A percentile compares a stretch with the other conserved stretches of the same genome.
These are phyloP conservation scores for Pythium insidiosum DNA, from an alignment of 352 stramenopile species.

Conservation along the genomic window DNA sequence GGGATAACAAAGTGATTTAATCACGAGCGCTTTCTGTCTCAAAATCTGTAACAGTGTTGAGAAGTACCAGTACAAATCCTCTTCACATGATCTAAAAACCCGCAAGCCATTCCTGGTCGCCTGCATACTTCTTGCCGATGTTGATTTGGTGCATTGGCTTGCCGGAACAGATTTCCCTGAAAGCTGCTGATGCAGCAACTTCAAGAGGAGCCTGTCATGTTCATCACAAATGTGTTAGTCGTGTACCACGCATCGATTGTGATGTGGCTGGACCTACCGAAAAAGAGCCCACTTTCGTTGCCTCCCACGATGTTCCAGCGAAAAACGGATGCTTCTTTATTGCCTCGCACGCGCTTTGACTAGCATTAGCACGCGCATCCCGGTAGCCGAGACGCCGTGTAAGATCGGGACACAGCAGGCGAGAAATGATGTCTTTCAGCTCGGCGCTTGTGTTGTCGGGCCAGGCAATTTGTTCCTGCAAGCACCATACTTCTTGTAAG, in stretches of 20 bases:
- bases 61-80: background rate
- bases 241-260: background rate
- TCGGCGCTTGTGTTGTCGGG: slow-evolving; percentile 55
- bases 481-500: background rate
- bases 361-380: slow-evolving; percentile 30
- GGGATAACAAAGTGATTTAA: background rate
- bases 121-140: slow-evolving; percentile 63
- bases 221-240: background rate
- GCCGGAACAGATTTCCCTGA: slow-evolving; percentile 60
- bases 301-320: slow-evolving; percentile 72
- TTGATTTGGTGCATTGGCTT: slow-evolving; percentile 44
- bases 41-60: too few relatives aligned
- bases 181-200: slow-evolving; percentile 51
- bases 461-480: slow-evolving; percentile 57
- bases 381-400: slow-evolving; percentile 45
- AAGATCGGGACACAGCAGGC: slow-evolving; percentile 49
- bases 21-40: background rate
- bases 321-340: slow-evolving; percentile 85
- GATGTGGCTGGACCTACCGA: slow-evolving; percentile 34
- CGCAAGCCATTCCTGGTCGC: slow-evolving; percentile 66
- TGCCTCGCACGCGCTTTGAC: slow-evolving; percentile 42
- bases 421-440: slow-evolving; percentile 64
- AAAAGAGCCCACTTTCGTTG: slow-evolving; percentile 74
- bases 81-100: slow-evolving; percentile 39
- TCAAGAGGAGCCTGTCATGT: slow-evolving; percentile 59